Evolutionary conservation across 2,329 filamentous ascomycete genomes (phyloP), one percentile per base, ranked within the genome.

Genomic region (Colletotrichum noveboracense): DNA sequence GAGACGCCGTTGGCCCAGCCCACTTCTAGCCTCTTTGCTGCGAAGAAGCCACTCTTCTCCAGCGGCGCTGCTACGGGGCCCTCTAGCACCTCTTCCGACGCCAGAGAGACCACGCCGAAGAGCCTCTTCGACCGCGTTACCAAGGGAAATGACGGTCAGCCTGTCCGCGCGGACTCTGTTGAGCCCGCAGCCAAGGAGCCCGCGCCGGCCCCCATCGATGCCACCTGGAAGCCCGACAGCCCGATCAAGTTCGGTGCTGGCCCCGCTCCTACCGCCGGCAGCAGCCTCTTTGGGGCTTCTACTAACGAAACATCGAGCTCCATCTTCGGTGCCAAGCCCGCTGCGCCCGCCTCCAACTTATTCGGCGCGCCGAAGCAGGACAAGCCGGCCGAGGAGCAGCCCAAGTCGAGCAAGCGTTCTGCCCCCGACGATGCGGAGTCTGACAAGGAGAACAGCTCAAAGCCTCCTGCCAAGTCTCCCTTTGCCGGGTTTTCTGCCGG

Each of bases 121-220:
- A 91, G 90, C 80, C 80, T 92, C 16, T 91, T 91, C 77, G 90
- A 91, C 52, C 88, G 90, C 38, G 86, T 92, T 9, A 88, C 86
- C 7, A 89, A 87, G 80, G 88, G 85, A 62, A 84, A 80, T 21
- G 86, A 89, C 76, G 89, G 89, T 3, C 86, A 91, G 72, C 87
- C 88, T 18, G 80, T 90, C 3, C 86, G 88, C 30, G 80, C 86
- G 70, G 78, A 82, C 60, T 74, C 73, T 10, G 69, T 48, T 5
- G 70, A 78, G 24, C 82, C 81, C n/a, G 43, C 43, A 48, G 77
- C 80, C 87, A 88, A 80, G 80, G 80, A 72, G 30, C 8, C 66
- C 6, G 69, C 78, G 58, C 70, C 79, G 43, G 77, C 79, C 26
- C 79, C 84, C 2, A 78, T 80, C 24, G 85, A 89, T 78, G 85